These are phyloP conservation scores for Erodium maritimum DNA, from an alignment of 345 rosid species.

Conservation along the genomic window DNA sequence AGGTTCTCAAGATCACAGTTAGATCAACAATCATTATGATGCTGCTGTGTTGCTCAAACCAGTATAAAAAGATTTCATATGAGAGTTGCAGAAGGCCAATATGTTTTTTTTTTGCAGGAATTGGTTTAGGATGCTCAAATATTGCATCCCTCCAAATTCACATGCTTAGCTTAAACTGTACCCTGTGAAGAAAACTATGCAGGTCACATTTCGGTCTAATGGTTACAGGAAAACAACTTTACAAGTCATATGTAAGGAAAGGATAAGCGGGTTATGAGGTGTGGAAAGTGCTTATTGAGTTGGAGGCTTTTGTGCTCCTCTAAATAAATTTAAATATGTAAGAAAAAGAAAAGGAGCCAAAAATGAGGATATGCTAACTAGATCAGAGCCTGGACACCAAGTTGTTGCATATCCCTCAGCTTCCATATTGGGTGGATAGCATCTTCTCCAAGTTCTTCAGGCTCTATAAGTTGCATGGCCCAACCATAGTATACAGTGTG, in stretches of 20 bases:
- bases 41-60: no score
- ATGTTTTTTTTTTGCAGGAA: no score
- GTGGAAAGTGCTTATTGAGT: background rate
- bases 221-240: background rate
- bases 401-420: slow-evolving; percentile 63
- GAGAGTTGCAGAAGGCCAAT: no score
- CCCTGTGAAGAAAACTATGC: background rate
- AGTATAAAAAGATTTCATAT: no score
- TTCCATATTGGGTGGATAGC: slow-evolving; percentile 82
- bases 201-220: background rate
- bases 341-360: slow-evolving; percentile 10
- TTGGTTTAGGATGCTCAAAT: no score
- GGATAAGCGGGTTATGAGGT: background rate
- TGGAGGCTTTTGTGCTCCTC: no score
- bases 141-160: no score
- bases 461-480: slow-evolving; percentile 94
- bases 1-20: no score
- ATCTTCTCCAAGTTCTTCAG: slow-evolving; percentile 74
- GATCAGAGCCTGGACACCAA: slow-evolving; percentile 71
- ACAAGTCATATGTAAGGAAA: background rate
- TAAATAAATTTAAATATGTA: background rate
- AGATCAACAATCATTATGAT: no score
- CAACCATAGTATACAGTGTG: slow-evolving; percentile 66
- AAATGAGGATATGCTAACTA: slow-evolving; percentile 11
- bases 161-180: no score